Conservation (phyloP, 305 asterid species). For the Rubia balearica region DNA sequence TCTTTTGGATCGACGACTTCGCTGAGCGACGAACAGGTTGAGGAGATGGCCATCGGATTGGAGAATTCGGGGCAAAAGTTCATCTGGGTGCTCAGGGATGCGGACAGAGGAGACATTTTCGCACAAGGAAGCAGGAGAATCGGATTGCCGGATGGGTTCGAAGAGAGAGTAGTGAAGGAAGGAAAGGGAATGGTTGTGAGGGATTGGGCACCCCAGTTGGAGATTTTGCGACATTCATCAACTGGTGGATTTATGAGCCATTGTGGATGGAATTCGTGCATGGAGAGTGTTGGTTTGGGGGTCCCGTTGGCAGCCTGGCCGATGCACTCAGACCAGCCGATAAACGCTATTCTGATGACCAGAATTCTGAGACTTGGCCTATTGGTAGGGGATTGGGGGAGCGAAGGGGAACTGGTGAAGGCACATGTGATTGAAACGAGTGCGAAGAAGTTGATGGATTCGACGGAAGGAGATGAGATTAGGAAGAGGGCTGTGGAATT, state of each 20-base stretch:
- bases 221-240: background rate
- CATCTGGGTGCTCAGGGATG: background rate
- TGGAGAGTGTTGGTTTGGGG: background rate
- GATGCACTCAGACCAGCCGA: conserved; percentile 1
- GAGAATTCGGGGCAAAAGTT: background rate
- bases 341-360: background rate
- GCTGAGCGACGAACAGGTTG: background rate
- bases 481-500: background rate
- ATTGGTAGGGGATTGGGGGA: background rate
- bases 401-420: background rate
- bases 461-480: background rate
- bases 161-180: background rate
- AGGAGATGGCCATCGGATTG: background rate
- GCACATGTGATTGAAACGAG: background rate
- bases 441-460: background rate
- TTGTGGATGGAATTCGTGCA: background rate
- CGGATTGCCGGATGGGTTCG: background rate
- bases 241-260: background rate
- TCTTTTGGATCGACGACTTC: background rate
- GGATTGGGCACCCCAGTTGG: background rate
- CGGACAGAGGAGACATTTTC: background rate
- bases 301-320: background rate
- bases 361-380: background rate
- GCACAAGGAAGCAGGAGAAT: background rate
- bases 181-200: background rate